These are phyloP conservation scores for Apophysomyces trapeziformis DNA, from an alignment of 371 early-diverging fungal species.

Conservation along the genomic window DNA sequence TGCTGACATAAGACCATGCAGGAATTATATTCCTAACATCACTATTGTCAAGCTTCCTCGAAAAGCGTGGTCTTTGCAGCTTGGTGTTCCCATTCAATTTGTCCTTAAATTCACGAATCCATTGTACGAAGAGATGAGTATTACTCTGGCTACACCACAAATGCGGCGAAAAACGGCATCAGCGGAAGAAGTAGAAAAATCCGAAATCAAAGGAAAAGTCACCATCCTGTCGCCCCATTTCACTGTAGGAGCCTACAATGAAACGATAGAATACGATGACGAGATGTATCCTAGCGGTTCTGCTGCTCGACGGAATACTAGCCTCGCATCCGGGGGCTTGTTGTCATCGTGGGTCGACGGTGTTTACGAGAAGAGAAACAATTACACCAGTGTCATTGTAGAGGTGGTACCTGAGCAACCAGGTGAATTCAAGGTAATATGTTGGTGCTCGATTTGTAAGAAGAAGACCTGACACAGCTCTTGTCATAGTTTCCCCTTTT, in stretches of 20 bases:
- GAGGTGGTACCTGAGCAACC: conserved; percentile 58
- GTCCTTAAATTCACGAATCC: conserved; percentile 88
- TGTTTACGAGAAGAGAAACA: conserved; percentile 62
- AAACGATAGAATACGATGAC: conserved; percentile 84
- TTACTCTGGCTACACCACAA: conserved; percentile 65
- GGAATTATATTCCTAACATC: conserved; percentile 79
- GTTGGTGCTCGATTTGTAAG: background rate
- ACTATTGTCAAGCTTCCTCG: conserved; percentile 68
- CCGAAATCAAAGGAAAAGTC: conserved; percentile 42
- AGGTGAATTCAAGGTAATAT: conserved; percentile 55
- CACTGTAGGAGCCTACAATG: conserved; percentile 77
- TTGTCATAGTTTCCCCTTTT: conserved; percentile 63
- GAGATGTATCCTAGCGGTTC: conserved; percentile 46
- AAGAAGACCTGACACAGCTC: background rate
- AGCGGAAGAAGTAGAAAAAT: conserved; percentile 16
- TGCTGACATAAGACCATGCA: conserved; percentile 22
- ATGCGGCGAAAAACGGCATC: conserved; percentile 23
- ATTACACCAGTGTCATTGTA: conserved; percentile 62
- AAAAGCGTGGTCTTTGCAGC: conserved; percentile 53
- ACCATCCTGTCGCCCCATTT: conserved; percentile 73
- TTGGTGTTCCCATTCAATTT: conserved; percentile 63
- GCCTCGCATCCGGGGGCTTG: conserved; percentile 2
- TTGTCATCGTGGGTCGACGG: conserved; percentile 49
- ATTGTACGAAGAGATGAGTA: conserved; percentile 70
- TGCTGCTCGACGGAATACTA: conserved; percentile 14